Evolutionary conservation across 2,329 filamentous ascomycete genomes (phyloP).

Genomic region (Fusarium mexicanum): DNA sequence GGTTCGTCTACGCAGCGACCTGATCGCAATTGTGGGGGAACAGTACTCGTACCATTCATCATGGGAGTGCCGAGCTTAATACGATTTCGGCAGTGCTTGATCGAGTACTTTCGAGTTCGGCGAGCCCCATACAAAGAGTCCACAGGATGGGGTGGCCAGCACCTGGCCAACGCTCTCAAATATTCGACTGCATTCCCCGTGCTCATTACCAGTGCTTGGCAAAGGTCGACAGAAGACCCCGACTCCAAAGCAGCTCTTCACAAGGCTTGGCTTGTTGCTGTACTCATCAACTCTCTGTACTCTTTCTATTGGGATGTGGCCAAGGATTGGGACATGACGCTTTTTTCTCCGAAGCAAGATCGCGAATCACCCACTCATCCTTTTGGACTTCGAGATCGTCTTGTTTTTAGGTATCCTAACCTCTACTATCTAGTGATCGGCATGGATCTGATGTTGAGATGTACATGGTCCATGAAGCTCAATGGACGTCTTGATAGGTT

Average conservation of each 20-base stretch:
- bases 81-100: slow-evolving; percentile 90
- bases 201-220: slow-evolving; percentile 79
- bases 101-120: slow-evolving; percentile 81
- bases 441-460: slow-evolving; percentile 83
- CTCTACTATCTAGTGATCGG: slow-evolving; percentile 86
- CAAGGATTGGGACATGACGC: slow-evolving; percentile 94
- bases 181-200: slow-evolving; percentile 96
- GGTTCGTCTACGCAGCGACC: slow-evolving; percentile 82
- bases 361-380: slow-evolving; percentile 73
- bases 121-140: slow-evolving; percentile 64
- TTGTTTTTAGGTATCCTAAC: slow-evolving; percentile 75
- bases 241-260: slow-evolving; percentile 57
- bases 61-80: slow-evolving; percentile 86
- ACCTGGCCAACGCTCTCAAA: slow-evolving; percentile 93
- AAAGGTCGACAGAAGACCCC: slow-evolving; percentile 66
- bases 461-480: slow-evolving; percentile 91
- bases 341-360: slow-evolving; percentile 71
- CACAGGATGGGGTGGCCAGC: slow-evolving; percentile 81
- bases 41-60: slow-evolving; percentile 82
- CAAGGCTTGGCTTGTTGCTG: slow-evolving; percentile 74
- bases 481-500: slow-evolving; percentile 84
- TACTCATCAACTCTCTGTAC: slow-evolving; percentile 86
- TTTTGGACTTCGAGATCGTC: slow-evolving; percentile 78
- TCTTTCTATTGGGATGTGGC: slow-evolving; percentile 99
- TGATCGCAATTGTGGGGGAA: slow-evolving; percentile 82